Evolutionary conservation across 371 early-diverging fungal species (phyloP), one percentile per base, ranked within the genome.

Genomic region (Apophysomyces variabilis): DNA sequence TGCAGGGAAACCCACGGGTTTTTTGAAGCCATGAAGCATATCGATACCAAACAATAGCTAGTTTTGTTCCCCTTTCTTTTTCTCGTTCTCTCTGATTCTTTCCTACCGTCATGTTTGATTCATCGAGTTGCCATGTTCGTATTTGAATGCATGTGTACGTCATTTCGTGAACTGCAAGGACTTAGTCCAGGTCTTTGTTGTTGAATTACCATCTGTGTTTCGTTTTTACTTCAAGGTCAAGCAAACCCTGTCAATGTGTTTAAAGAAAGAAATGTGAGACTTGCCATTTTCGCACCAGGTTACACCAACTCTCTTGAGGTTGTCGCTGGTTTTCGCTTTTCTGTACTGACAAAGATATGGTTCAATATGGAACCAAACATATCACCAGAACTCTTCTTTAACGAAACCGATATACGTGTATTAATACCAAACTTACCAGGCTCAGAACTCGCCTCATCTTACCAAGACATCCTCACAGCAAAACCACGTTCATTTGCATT

Each of bases 341-440:
- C 9, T 21, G 18, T 50, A 26, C 54, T 41, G 21, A 26, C 21
- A 21, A 21, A 50, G 16, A 21, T 41, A 60, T 60, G 60, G 43
- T 60, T 60, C 21, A 44, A 32, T 35, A 69, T 65, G 69, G 69
- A 69, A 39, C 32, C 69, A 18, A 66, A 58, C 50, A 61, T 70
- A 46, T 74, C 71, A 37, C 69, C 75, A 14, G 81, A 81, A 57
- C 64, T 76, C 4, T 76, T 81, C 47, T 81, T 81, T 46, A 81
- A 81, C 66, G 82, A 83, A 43, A 82, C 90, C 4, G 79, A 92
- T 59, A 81, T 88, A 66, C 83, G 86, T 59, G 84, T 93, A 60
- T 67, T 91, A 65, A 87, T 92, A 59, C 93, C 94, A 18, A 85
- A 80, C 59, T 57, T 84, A 36, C 72, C 84, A 36, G 58, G 58